These are phyloP conservation scores for Saccharomycopsis fibuligera DNA, from an alignment of 805 yeast genomes.

Conservation along the genomic window DNA sequence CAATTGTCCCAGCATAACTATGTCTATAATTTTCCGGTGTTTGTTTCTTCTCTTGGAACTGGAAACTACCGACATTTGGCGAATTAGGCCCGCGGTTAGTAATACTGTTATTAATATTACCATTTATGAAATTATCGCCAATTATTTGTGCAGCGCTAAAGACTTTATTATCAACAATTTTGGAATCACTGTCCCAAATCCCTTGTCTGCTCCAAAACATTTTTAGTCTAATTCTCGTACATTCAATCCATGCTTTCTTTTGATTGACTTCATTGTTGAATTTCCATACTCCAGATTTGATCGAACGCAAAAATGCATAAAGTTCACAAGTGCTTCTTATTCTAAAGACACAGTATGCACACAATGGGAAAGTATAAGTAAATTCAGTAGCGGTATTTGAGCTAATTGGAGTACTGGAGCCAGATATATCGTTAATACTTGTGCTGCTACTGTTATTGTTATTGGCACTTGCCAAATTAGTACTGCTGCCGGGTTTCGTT, in stretches of 20 bases:
- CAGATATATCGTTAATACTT: not conserved
- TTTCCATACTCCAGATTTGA: slow-evolving; percentile 54
- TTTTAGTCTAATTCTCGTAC: slow-evolving; percentile 47
- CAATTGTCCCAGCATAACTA: slow-evolving; percentile 17
- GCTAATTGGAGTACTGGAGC: not conserved
- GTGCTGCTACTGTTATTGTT: not conserved
- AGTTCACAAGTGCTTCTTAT: slow-evolving; percentile 79
- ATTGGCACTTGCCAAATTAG: not conserved
- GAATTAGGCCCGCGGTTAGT: not conserved
- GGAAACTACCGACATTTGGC: slow-evolving; percentile 1
- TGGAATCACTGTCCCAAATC: slow-evolving; percentile 51
- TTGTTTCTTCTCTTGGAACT: slow-evolving; percentile 6
- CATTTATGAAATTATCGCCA: not conserved
- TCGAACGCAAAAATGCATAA: slow-evolving; percentile 65
- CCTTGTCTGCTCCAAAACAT: slow-evolving; percentile 84
- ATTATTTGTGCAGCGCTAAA: slow-evolving; percentile 10
- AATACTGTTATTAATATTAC: too few relatives aligned
- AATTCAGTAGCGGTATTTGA: slow-evolving; percentile 25
- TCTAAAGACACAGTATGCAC: slow-evolving; percentile 74
- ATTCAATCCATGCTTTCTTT: slow-evolving; percentile 57
- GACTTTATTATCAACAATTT: slow-evolving; percentile 30
- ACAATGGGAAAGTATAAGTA: slow-evolving; percentile 54
- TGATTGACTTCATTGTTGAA: slow-evolving; percentile 38
- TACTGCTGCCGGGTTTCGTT: slow-evolving; percentile 2
- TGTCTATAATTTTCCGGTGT: slow-evolving; percentile 8